phyloP scores from a whole-genome alignment of 805 yeast genomes.

The Kurtzmaniella fragi region DNA sequence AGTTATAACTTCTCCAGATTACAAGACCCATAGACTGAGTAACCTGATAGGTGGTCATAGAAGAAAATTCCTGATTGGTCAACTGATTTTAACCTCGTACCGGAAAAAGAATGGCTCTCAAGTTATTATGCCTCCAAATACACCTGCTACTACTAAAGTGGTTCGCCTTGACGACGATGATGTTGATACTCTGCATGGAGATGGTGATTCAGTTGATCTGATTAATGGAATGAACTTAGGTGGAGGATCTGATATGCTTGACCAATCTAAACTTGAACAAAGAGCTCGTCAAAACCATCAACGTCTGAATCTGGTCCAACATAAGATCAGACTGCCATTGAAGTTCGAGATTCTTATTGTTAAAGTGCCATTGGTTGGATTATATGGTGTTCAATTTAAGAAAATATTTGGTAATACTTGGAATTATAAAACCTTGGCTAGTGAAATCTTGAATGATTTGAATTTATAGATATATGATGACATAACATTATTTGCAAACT shows the following conservation, averaged over 20 bases:
- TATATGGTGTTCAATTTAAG: slow-evolving; percentile 93
- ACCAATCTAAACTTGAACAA: slow-evolving; percentile 56
- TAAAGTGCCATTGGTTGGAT: slow-evolving; percentile 82
- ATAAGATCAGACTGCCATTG: slow-evolving; percentile 46
- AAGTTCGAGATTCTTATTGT: slow-evolving; percentile 89
- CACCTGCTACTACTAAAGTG: slow-evolving; percentile 48
- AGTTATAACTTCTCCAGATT: slow-evolving; percentile 20
- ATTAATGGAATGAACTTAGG: slow-evolving; percentile 46
- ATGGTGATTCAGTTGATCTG: slow-evolving; percentile 59
- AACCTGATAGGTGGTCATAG: slow-evolving; percentile 43
- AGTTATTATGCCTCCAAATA: slow-evolving; percentile 44
- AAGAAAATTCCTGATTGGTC: slow-evolving; percentile 61
- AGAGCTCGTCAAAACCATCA: slow-evolving; percentile 29
- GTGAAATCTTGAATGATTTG: slow-evolving; percentile 71
- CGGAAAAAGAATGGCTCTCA: slow-evolving; percentile 45
- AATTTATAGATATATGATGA: slow-evolving; percentile 37
- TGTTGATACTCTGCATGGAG: slow-evolving; percentile 21
- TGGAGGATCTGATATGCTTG: slow-evolving; percentile 55
- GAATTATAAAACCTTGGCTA: slow-evolving; percentile 89
- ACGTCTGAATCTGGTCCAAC: slow-evolving; percentile 6
- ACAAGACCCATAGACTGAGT: slow-evolving; percentile 32
- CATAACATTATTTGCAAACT: too few relatives aligned
- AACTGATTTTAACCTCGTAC: slow-evolving; percentile 43
- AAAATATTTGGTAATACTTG: slow-evolving; percentile 91
- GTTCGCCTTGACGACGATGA: slow-evolving; percentile 27